A percentile compares a stretch with the other conserved stretches of the same genome.
Evolutionary conservation across 2,329 filamentous ascomycete species (phyloP).

Genomic region (Diaporthe velutina): DNA sequence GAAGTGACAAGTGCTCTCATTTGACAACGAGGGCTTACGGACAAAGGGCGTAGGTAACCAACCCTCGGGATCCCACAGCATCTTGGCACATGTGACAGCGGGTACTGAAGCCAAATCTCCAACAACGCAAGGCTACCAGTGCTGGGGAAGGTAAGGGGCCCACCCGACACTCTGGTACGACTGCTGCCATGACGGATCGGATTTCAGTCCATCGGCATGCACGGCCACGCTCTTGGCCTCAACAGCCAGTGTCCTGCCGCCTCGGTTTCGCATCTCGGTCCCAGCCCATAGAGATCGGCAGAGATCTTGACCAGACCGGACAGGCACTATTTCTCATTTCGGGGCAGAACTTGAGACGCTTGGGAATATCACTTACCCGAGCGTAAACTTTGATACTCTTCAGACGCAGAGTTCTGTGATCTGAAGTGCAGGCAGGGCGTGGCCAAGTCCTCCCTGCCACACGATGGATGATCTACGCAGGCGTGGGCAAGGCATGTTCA

Average conservation of each 20-base stretch:
- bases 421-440: neutral
- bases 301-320: neutral
- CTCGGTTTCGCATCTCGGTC: constrained; percentile 12
- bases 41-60: neutral
- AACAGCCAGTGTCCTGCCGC: neutral
- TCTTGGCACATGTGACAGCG: constrained; percentile 30
- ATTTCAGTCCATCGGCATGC: constrained; percentile 6
- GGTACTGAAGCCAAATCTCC: constrained; percentile 25
- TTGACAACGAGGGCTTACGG: constrained; percentile 22
- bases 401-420: neutral
- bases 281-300: constrained; percentile 1
- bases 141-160: neutral
- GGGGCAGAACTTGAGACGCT: neutral
- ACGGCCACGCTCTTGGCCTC: constrained; percentile 17
- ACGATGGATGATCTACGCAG: neutral
- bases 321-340: neutral
- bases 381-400: neutral
- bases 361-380: constrained; percentile 1
- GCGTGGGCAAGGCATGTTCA: neutral
- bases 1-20: neutral
- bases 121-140: neutral
- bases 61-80: constrained; percentile 27
- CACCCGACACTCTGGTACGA: constrained; percentile 34
- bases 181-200: neutral
- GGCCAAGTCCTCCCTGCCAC: neutral